Evolutionary conservation across 2,329 filamentous ascomycete species (phyloP).

Genomic region (Colletotrichum paranaense): DNA sequence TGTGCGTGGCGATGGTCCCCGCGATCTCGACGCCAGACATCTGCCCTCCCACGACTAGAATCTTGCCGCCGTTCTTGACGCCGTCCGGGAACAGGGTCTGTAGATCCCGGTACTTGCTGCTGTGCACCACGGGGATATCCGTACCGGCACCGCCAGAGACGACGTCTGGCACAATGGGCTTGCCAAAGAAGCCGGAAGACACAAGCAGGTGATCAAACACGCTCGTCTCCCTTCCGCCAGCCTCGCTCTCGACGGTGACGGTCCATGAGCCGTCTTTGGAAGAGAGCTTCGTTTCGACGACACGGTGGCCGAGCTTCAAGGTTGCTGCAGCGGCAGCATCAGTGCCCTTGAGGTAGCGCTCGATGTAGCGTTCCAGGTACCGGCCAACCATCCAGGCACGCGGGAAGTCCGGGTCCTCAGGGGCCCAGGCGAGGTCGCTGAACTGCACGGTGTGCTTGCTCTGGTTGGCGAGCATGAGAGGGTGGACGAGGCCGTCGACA

Average conservation of each 20-base stretch:
- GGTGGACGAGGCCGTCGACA: constrained; percentile 65
- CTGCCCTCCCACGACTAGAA: constrained; percentile 82
- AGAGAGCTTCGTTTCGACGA: constrained; percentile 52
- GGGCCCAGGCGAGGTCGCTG: constrained; percentile 78
- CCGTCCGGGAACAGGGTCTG: constrained; percentile 55
- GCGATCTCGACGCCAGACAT: constrained; percentile 87
- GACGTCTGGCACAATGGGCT: constrained; percentile 63
- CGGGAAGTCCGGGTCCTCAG: constrained; percentile 72
- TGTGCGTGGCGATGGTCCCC: constrained; percentile 75
- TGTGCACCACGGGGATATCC: constrained; percentile 70
- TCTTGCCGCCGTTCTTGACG: constrained; percentile 62
- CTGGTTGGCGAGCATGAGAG: constrained; percentile 79
- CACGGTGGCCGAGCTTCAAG: constrained; percentile 61
- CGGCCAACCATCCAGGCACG: constrained; percentile 80
- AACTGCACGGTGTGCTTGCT: constrained; percentile 81
- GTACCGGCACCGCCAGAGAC: constrained; percentile 43
- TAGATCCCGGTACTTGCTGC: constrained; percentile 72
- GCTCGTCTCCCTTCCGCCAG: constrained; percentile 53
- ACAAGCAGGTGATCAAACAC: constrained; percentile 79
- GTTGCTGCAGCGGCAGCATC: constrained; percentile 46
- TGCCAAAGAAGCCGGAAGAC: constrained; percentile 81
- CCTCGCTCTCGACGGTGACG: constrained; percentile 49
- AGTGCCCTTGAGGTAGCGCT: constrained; percentile 57
- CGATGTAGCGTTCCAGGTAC: constrained; percentile 75
- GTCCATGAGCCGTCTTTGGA: constrained; percentile 51